Conservation (phyloP, 2,329 filamentous ascomycete species). For the Ophiosphaerella narmari region DNA sequence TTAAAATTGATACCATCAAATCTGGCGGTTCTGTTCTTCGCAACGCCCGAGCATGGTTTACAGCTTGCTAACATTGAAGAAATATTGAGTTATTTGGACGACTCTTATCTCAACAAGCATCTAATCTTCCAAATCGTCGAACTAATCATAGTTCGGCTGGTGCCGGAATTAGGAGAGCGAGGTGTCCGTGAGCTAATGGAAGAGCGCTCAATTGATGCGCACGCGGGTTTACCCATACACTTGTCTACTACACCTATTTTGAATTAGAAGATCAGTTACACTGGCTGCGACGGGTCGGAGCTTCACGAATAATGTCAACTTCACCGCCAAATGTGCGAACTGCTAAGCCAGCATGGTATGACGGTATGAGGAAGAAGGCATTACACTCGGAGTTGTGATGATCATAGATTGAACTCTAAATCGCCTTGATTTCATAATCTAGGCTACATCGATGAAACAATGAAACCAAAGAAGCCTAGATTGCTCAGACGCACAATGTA, state of each 20-base stretch:
- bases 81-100: constrained; percentile 74
- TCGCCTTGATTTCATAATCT: no score
- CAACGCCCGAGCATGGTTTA: constrained; percentile 48
- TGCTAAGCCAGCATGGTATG: constrained; percentile 6
- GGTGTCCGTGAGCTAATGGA: constrained; percentile 73
- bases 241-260: constrained; percentile 5
- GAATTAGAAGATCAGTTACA: constrained; percentile 4
- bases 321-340: constrained; percentile 27
- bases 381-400: constrained; percentile 4
- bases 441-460: not conserved
- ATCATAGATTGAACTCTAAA: constrained; percentile 3
- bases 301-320: constrained; percentile 10
- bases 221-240: not conserved
- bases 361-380: constrained; percentile 2
- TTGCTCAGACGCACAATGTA: constrained; percentile 13
- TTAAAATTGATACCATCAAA: constrained; percentile 53
- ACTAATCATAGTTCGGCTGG: constrained; percentile 75
- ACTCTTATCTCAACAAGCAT: constrained; percentile 92
- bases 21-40: constrained; percentile 44
- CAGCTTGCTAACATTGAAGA: constrained; percentile 64
- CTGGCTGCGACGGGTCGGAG: constrained; percentile 10
- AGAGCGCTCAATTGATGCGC: constrained; percentile 61
- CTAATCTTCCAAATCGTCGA: constrained; percentile 83
- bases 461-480: constrained; percentile 3
- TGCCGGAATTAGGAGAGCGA: constrained; percentile 81